Evolutionary conservation across 768 basidiomycete genomes (phyloP), one percentile per base, ranked within the genome.

Genomic region (Mycena indigotica): DNA sequence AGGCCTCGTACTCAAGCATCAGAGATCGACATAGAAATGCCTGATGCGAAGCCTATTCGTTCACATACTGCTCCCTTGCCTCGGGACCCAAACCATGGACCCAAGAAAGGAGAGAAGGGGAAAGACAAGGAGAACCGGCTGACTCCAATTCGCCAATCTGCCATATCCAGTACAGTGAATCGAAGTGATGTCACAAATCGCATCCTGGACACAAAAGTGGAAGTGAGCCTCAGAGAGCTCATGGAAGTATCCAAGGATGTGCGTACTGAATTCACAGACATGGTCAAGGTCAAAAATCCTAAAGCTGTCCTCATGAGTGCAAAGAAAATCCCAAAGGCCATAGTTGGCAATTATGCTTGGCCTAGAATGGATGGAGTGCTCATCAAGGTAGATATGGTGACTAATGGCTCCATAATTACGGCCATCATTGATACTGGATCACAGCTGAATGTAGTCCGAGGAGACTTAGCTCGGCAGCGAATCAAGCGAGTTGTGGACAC

Each of bases 351-450:
- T 15, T 15, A 6, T 24, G 21, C 6, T 6, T 48, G 46, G 46
- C 46, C 46, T 6, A 4, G 24, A 6, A 48, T 26, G 4, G 25
- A 48, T 12, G 46, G 46, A 23, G 25, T 48, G 5, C 25, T 48
- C 13, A 48, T 48, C 28, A 5, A n/a, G 25, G 46, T 48, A 25
- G 46, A 48, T 26, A 48, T 48, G 46, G 46, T 6, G 10, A 25
- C 12, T 21, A n/a, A n/a, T 6, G 46, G 13, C 46, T 28, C 25
- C 15, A 48, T 48, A 3, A 56, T 70, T 5, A 50, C 8, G 2
- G 65, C 65, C 3, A 60, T 69, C 16, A 65, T 70, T 40, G 67
- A 70, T 48, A 68, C 67, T 0, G 67, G 68, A 51, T 69, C 67
- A 19, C 58, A 67, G 44, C 19, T 70, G 12, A 71, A 69, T 55